A percentile compares a stretch with the other conserved stretches of the same genome.
These are phyloP conservation scores for Ophiosphaerella herpotricha DNA, from an alignment of 2,329 filamentous ascomycete genomes.

Conservation along the genomic window DNA sequence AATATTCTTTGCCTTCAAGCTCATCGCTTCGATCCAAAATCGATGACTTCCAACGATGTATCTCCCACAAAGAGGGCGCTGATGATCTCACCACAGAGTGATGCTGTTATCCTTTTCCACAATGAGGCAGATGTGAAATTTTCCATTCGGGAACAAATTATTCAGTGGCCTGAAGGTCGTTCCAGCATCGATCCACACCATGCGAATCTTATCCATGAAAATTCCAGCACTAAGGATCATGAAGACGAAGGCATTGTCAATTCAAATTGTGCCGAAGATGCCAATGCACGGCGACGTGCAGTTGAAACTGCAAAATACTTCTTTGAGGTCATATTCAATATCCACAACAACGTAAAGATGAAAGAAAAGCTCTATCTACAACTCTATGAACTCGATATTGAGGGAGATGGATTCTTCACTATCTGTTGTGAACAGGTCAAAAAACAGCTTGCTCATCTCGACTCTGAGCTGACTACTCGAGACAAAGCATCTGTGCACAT, in stretches of 20 bases:
- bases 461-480: neutral
- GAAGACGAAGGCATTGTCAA: conserved; percentile 1
- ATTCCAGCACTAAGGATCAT: neutral
- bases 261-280: neutral
- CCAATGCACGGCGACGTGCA: neutral
- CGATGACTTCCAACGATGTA: neutral
- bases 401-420: neutral
- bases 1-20: no score
- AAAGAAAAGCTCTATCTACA: neutral
- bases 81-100: conserved; percentile 8
- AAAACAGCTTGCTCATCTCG: neutral
- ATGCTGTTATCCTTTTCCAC: conserved; percentile 8
- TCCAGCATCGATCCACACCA: neutral
- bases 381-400: conserved; percentile 5
- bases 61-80: conserved; percentile 10
- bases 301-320: conserved; percentile 11
- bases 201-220: no score
- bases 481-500: neutral
- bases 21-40: no score
- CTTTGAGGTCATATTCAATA: conserved; percentile 16
- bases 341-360: neutral
- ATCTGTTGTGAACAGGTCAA: neutral
- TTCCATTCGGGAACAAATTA: conserved; percentile 7
- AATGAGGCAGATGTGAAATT: conserved; percentile 1
- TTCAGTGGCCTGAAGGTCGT: conserved; percentile 1